Base-by-base conservation (phyloP, 1,284 basidiomycete species). In the Ustilago vetiveriae region DNA sequence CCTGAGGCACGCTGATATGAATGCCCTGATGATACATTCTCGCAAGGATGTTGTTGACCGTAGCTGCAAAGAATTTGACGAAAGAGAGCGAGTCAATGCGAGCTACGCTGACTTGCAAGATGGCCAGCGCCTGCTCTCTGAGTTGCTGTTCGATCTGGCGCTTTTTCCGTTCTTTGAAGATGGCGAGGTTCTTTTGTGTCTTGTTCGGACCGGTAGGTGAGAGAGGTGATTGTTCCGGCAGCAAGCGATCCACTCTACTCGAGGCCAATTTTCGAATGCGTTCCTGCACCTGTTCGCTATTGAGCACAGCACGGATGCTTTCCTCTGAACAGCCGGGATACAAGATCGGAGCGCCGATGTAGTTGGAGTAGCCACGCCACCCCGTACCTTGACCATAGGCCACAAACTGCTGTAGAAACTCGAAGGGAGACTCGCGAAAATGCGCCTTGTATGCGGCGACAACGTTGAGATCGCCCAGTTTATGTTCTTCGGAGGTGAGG, bases 21-120 rank as follows among this genome's bases (percentile, higher is more conserved):
- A 79, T 78, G 22, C 79, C 79, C 26, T 75, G 74, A 40, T 83
- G 67, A 54, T 83, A 83, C 74, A 83, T 76, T 10, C 81, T 62
- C 0, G 75, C 80, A 6, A 83, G 68, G 8, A 83, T 57, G 45
- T 82, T 82, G 72, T 83, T 82, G 47, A 83, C 76, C 19, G 72
- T 48, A 10, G 75, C 79, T 24, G 68, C 66, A 44, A 74, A 73
- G 6, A 57, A 50, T 19, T 66, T 73, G 36, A 76, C 19, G 37
- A 80, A 79, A 22, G 64, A 39, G 17, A 64, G 52, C 48, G 74
- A 76, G 51, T 79, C 76, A 37, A 79, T 44, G 29, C 75, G 63
- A 13, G 75, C 76, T 4, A 69, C 74, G 13, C 56, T 63, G 44
- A 67, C 65, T 19, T 74, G 50, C 29, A 74, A 51, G 54, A 78